Percentiles rank a stretch among this genome's conserved stretches.
These are phyloP conservation scores for Fusarium hainanense DNA, from an alignment of 2,329 filamentous ascomycete species.

Conservation along the genomic window DNA sequence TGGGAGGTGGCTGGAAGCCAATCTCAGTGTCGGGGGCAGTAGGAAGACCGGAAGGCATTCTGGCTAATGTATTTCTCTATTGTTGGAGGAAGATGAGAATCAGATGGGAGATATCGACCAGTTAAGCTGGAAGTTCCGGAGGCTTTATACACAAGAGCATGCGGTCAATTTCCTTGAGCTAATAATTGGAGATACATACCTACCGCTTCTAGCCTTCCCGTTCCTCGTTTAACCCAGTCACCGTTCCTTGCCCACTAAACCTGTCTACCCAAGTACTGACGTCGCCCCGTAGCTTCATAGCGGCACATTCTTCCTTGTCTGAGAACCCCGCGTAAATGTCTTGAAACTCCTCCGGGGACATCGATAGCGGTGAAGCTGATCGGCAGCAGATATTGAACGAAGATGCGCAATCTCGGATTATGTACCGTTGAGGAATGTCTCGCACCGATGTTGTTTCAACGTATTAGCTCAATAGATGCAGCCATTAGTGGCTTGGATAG, in stretches of 20 bases:
- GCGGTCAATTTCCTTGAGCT: no score
- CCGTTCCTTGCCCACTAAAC: no score
- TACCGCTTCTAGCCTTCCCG: no score
- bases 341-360: not conserved
- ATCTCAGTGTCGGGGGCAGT: slow-evolving; percentile 7
- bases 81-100: not conserved
- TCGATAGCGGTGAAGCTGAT: not conserved
- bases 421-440: not conserved
- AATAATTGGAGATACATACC: no score
- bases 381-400: no score
- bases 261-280: no score
- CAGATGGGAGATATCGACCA: not conserved
- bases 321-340: not conserved
- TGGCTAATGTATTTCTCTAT: not conserved
- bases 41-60: slow-evolving; percentile 22
- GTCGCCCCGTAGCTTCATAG: no score
- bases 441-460: not conserved
- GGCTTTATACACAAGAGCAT: no score
- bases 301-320: not conserved
- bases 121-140: rapidly evolving
- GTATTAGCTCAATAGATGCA: not conserved
- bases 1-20: slow-evolving; percentile 16
- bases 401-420: not conserved
- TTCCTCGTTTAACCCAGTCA: no score
- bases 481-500: no score